Evolutionary conservation across 2,329 filamentous ascomycete species (phyloP), one percentile per base, ranked within the genome.

Genomic region (Fusarium liriodendri): DNA sequence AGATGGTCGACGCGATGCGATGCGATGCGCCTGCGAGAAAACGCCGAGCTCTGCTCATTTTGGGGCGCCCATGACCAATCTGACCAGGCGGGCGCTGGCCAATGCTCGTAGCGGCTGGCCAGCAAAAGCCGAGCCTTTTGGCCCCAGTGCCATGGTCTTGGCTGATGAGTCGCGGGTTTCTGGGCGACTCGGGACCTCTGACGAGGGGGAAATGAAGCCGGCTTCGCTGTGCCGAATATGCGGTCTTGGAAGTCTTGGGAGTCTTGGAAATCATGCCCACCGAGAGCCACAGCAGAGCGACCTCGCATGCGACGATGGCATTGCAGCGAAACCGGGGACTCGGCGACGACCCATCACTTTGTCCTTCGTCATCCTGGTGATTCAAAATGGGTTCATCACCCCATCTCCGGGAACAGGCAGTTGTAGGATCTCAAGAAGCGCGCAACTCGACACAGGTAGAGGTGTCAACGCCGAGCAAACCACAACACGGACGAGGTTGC

Each of bases 221-320:
- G 74, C 74, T 66, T 72, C 52, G 50, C 63, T 75, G 72, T 77
- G 76, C 76, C 76, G 76, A 74, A 66, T 62, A 71, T 74, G 68
- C 73, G 72, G 76, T 75, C 76, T 78, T 78, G 76, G 76, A 75
- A 71, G 69, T 72, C 76, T 70, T 66, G 60, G 64, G 71, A 62
- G 66, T 55, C 66, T 65, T 75, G 73, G 73, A 73, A 69, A 22
- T 22, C 45, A 27, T 70, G 57, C 60, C 62, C 58, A 67, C 72
- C 40, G 62, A 70, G 72, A 70, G 72, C 61, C 70, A 58, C 64
- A 45, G 55, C 61, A 50, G 65, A 69, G 35, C 47, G 60, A 25
- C 63, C 33, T 60, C 37, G n/a, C 37, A 40, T 35, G 16, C 29
- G 45, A 29, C 29, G 54, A 38, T 10, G 25, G 62, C 62, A 65